Base-by-base conservation (phyloP, 495 filamentous ascomycete species). In the Penicillium cataractarum region DNA sequence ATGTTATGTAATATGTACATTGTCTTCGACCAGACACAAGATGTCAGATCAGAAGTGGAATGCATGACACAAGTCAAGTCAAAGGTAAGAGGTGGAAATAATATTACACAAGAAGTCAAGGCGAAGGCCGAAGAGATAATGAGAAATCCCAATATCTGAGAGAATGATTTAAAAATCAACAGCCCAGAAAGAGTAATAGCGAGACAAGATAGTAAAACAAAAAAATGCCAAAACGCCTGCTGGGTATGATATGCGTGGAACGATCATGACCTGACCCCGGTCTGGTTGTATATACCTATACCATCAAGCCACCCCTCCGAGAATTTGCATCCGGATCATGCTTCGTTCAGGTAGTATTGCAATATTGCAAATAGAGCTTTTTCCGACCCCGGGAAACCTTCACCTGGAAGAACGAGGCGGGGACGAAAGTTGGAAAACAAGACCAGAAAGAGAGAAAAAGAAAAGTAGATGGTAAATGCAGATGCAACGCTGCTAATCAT, bases 241-340 rank as follows among this genome's bases (percentile, higher is more conserved):
- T 62, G 57, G 67, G 70, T 70, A 72, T 72, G 67, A 64, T 65
- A 72, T 72, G 64, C 64, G 65, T 67, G 42, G 50, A 67, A 65
- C 58, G 64, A 65, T 66, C 68, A 65, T 69, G 59, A 62, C 49
- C 58, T 58, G 62, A 61, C 35, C 33, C 58, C 55, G 62, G 58
- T 42, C 61, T 48, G 57, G 52, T 66, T 49, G 56, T 63, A 61
- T 67, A 58, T 65, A 67, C 57, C 62, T 46, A 67, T 59, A 60
- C 54, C 51, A 44, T 62, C 59, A 54, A 59, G 60, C 9, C 55
- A 24, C 15, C 32, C 53, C 32, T 29, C 42, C 42, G 10, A 6
- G n/a, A 1, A 17, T 50, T 21, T 26, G 24, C 35, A 56, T 31
- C 44, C 55, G 17, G n/a, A 26, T 24, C 32, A 27, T 55, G 24